Evolutionary conservation across 345 rosid genomes (phyloP).

Genomic region (Eucalyptus regnans): DNA sequence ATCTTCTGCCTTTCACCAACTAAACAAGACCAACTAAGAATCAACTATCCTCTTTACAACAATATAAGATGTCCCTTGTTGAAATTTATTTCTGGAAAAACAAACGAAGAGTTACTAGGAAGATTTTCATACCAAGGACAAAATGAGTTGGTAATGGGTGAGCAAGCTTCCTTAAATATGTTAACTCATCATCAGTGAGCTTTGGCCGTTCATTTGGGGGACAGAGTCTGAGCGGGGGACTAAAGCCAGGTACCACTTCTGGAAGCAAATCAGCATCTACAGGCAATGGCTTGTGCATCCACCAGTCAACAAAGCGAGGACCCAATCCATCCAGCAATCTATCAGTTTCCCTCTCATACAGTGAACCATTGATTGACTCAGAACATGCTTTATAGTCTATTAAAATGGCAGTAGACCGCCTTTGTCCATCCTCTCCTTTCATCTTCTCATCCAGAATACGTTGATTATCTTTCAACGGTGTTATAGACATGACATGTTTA

Average conservation of each 20-base stretch:
- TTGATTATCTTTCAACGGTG: background rate
- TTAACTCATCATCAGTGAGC: constrained; percentile 49
- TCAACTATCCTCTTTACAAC: background rate
- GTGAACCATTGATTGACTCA: constrained; percentile 22
- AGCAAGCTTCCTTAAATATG: constrained; percentile 68
- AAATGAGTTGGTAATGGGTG: constrained; percentile 67
- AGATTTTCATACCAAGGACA: constrained; percentile 54
- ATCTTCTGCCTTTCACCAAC: background rate
- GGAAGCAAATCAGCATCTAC: constrained; percentile 85
- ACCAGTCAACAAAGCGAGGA: constrained; percentile 84
- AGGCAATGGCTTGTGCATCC: constrained; percentile 88
- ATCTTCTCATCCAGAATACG: background rate
- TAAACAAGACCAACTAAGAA: background rate
- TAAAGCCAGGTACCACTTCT: constrained; percentile 49
- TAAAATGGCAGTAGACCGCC: background rate
- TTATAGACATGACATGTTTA: background rate
- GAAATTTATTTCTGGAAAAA: background rate
- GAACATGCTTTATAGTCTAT: background rate
- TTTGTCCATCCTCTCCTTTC: background rate
- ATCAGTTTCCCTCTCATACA: constrained; percentile 78
- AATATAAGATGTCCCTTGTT: background rate
- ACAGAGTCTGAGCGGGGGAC: constrained; percentile 51
- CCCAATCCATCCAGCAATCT: constrained; percentile 78
- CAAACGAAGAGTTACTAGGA: background rate
- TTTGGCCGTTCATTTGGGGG: constrained; percentile 45